Conservation (phyloP, 2,329 filamentous ascomycete species). For the Tolypocladium nubicola region DNA sequence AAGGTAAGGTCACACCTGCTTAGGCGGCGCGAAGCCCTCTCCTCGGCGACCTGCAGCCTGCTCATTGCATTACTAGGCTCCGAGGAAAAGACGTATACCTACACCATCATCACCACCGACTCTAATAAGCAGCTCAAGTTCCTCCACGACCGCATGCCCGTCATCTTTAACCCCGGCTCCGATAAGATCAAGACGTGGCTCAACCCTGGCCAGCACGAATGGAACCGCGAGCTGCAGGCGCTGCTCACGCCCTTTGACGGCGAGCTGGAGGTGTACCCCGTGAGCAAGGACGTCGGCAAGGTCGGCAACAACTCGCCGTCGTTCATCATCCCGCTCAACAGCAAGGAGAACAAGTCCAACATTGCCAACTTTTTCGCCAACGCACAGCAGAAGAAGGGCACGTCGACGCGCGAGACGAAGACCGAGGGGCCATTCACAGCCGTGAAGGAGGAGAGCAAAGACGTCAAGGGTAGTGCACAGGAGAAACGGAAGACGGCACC, state of each 20-base stretch:
- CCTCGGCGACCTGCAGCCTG: background rate
- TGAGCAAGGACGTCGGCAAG: slow-evolving; percentile 83
- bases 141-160: slow-evolving; percentile 91
- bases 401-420: background rate
- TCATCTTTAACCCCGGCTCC: slow-evolving; percentile 71
- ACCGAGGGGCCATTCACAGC: background rate
- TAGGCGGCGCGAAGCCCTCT: too few relatives aligned
- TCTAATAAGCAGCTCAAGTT: slow-evolving; percentile 77
- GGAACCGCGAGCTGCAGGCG: slow-evolving; percentile 68
- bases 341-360: slow-evolving; percentile 80
- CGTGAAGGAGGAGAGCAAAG: slow-evolving; percentile 4
- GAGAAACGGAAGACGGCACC: slow-evolving; percentile 16
- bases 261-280: slow-evolving; percentile 75
- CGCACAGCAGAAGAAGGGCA: slow-evolving; percentile 25
- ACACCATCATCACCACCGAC: slow-evolving; percentile 86
- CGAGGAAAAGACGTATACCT: slow-evolving; percentile 68
- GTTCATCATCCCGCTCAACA: slow-evolving; percentile 75
- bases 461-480: background rate
- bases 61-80: slow-evolving; percentile 6
- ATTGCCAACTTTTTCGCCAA: slow-evolving; percentile 89
- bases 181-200: slow-evolving; percentile 65
- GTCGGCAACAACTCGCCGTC: slow-evolving; percentile 81
- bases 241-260: slow-evolving; percentile 71
- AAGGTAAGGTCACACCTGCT: slow-evolving; percentile 38
- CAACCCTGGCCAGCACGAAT: slow-evolving; percentile 59